Conservation (phyloP, 495 filamentous ascomycete species). For the Penicillium macrosclerotiorum region DNA sequence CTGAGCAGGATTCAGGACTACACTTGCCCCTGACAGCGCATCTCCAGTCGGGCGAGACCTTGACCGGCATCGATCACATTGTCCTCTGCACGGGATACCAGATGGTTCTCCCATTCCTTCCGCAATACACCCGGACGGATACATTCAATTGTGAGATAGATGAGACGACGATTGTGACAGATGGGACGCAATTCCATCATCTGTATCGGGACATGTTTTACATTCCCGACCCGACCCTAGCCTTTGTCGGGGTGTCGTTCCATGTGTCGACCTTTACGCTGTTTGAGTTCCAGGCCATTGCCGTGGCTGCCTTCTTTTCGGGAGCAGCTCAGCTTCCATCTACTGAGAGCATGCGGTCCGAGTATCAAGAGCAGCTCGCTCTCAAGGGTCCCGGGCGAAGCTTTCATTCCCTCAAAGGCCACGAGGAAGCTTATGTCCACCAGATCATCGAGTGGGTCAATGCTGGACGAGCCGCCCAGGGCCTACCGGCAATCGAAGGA, state of each 20-base stretch:
- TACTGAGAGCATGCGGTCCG: conserved; percentile 43
- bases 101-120: conserved; percentile 57
- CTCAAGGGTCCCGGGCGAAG: conserved; percentile 48
- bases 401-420: conserved; percentile 55
- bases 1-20: conserved; percentile 30
- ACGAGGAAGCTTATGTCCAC: conserved; percentile 54
- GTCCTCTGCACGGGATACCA: conserved; percentile 66
- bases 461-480: conserved; percentile 21
- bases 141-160: conserved; percentile 32
- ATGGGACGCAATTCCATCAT: conserved; percentile 66
- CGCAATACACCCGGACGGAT: conserved; percentile 40
- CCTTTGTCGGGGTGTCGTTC: conserved; percentile 60
- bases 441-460: conserved; percentile 56
- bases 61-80: conserved; percentile 53
- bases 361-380: conserved; percentile 47
- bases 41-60: conserved; percentile 39
- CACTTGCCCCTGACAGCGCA: conserved; percentile 32
- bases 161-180: conserved; percentile 56
- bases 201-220: conserved; percentile 67
- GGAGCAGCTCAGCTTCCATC: conserved; percentile 50
- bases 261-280: conserved; percentile 61
- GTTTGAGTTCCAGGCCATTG: conserved; percentile 66
- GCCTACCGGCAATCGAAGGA: conserved; percentile 35
- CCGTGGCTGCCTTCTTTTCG: conserved; percentile 54
- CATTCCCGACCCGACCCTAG: conserved; percentile 60